Conservation (phyloP, 169 alveolate genomes). For the Plasmodium knowlesi region DNA sequence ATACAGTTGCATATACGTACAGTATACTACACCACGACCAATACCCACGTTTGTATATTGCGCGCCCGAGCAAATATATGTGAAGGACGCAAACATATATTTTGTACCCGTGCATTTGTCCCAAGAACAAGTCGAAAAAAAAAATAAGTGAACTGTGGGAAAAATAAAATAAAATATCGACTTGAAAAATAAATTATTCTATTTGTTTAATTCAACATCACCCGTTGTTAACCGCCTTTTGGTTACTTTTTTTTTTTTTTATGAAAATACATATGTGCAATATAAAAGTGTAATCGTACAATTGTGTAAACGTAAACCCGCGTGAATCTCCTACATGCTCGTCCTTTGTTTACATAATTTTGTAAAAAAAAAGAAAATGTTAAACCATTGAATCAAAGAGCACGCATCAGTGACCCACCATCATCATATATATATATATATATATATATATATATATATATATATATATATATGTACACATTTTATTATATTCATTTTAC, state of each 20-base stretch:
- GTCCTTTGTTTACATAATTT: background rate
- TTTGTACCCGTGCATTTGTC: background rate
- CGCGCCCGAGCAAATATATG: background rate
- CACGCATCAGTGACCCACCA: background rate
- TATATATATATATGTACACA: background rate
- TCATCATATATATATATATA: background rate
- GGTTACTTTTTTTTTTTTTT: background rate
- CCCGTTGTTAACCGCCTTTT: background rate
- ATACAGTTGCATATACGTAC: background rate
- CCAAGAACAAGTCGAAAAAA: background rate
- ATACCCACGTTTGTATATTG: background rate
- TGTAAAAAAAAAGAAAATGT: conserved; percentile 8
- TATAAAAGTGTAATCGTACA: background rate
- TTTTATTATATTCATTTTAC: background rate
- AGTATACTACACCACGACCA: background rate
- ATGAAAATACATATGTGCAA: background rate
- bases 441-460: background rate
- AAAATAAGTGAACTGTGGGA: background rate
- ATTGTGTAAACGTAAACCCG: background rate
- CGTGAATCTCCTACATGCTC: background rate
- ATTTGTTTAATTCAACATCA: background rate
- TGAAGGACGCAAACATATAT: background rate
- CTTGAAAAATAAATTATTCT: background rate
- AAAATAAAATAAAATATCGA: background rate
- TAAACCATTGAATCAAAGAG: conserved; percentile 21